These are phyloP conservation scores for Euphorbia lathyris DNA, from an alignment of 345 rosid species.

Conservation along the genomic window DNA sequence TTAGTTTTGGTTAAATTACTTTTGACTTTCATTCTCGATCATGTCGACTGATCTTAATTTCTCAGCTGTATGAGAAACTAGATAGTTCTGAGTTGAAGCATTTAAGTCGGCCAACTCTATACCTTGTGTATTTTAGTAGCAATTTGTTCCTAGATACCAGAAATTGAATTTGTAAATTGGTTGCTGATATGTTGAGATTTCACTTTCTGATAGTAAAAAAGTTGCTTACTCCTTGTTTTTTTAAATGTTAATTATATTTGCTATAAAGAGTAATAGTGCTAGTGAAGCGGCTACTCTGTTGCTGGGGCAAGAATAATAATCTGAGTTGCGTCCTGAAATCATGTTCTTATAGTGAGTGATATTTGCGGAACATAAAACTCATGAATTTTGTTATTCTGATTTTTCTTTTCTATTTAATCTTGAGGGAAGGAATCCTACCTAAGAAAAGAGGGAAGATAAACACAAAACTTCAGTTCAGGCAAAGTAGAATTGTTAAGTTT, in stretches of 20 bases:
- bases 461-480: background rate
- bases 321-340: background rate
- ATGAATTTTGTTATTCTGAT: background rate
- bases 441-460: background rate
- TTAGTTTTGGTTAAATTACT: background rate
- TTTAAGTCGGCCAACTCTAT: background rate
- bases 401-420: background rate
- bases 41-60: background rate
- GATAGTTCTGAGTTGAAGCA: background rate
- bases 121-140: background rate
- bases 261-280: background rate
- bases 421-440: background rate
- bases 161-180: background rate
- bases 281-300: background rate
- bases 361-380: background rate
- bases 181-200: background rate
- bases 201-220: background rate
- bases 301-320: background rate
- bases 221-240: too few relatives aligned
- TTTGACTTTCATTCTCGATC: background rate
- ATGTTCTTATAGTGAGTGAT: background rate
- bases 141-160: background rate
- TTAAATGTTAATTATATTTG: background rate
- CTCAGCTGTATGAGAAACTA: background rate
- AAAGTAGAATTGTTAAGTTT: background rate